A percentile compares a stretch with the other conserved stretches of the same genome.
These are phyloP conservation scores for Rosa rugosa DNA, from an alignment of 306 rosid species.

Conservation along the genomic window DNA sequence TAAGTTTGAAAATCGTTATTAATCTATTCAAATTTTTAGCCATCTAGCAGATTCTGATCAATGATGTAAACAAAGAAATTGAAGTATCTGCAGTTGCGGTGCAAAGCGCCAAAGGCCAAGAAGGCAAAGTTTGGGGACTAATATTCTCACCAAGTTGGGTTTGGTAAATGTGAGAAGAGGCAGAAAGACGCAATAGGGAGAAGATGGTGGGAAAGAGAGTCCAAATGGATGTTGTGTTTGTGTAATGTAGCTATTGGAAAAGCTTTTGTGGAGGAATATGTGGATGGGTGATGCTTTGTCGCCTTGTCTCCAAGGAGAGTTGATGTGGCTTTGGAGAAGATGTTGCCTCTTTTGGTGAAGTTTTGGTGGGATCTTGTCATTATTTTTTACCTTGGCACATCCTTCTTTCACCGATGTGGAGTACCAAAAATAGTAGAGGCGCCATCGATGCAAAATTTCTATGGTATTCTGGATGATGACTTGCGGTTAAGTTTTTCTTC, in stretches of 20 bases:
- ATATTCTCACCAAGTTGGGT: slow-evolving; percentile 28
- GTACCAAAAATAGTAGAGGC: not conserved
- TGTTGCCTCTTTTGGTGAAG: slow-evolving; percentile 34
- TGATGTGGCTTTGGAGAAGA: slow-evolving; percentile 40
- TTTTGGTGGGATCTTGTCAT: slow-evolving; percentile 27
- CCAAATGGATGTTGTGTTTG: slow-evolving; percentile 22
- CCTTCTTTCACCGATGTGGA: slow-evolving; percentile 11
- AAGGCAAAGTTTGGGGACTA: slow-evolving; percentile 30
- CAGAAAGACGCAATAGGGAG: slow-evolving; percentile 27
- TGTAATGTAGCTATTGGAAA: slow-evolving; percentile 50
- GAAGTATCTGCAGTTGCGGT: slow-evolving; percentile 27
- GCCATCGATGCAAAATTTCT: not conserved
- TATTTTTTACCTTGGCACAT: slow-evolving; percentile 13
- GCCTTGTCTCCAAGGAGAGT: slow-evolving; percentile 29
- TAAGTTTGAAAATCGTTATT: slow-evolving; percentile 7
- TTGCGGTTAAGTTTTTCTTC: too few relatives aligned
- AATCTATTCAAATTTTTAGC: not conserved
- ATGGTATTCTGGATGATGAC: not conserved
- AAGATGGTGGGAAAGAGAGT: slow-evolving; percentile 34
- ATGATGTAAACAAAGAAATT: slow-evolving; percentile 32
- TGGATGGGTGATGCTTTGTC: slow-evolving; percentile 34
- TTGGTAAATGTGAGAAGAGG: slow-evolving; percentile 43
- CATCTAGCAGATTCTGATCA: slow-evolving; percentile 20
- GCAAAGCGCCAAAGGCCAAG: slow-evolving; percentile 35
- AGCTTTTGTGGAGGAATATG: slow-evolving; percentile 34